These are phyloP conservation scores for Myxozyma monticola DNA, from an alignment of 805 yeast genomes.

Conservation along the genomic window DNA sequence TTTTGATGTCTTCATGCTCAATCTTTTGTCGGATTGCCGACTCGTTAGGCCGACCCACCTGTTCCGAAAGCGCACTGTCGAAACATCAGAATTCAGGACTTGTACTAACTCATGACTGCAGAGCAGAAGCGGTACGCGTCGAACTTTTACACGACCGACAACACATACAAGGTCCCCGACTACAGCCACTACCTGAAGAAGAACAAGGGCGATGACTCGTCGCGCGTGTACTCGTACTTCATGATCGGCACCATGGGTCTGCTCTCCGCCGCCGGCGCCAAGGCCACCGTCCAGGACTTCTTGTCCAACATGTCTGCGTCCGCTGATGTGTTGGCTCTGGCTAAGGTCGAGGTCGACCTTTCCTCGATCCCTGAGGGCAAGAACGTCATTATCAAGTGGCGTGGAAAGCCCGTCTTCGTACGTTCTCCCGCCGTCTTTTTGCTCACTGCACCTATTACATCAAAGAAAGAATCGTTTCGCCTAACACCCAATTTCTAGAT, in stretches of 20 bases:
- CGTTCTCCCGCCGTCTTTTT: too few relatives aligned
- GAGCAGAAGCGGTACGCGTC: conserved; percentile 31
- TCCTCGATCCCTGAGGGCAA: conserved; percentile 94
- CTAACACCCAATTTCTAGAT: too few relatives aligned
- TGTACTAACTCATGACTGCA: background rate
- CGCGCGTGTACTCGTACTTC: conserved; percentile 89
- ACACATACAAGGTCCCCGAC: conserved; percentile 35
- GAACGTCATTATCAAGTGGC: conserved; percentile 98
- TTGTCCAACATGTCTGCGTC: conserved; percentile 94
- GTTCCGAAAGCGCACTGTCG: too few relatives aligned
- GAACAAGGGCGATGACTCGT: conserved; percentile 66
- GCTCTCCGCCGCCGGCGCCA: conserved; percentile 86
- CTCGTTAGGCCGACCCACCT: too few relatives aligned
- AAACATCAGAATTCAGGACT: too few relatives aligned
- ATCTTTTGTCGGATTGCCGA: too few relatives aligned
- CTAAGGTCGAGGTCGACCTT: conserved; percentile 96
- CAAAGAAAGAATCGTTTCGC: background rate
- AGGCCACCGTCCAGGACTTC: conserved; percentile 76
- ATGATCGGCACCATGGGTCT: conserved; percentile 95
- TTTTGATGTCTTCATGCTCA: too few relatives aligned
- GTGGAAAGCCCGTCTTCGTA: conserved; percentile 98
- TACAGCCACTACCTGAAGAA: conserved; percentile 59
- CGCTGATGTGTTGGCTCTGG: conserved; percentile 98
- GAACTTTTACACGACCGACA: conserved; percentile 28
- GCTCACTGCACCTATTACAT: too few relatives aligned